phyloP scores from a whole-genome alignment of 2,329 filamentous ascomycete genomes.

The Pestalotiopsis sp. region DNA sequence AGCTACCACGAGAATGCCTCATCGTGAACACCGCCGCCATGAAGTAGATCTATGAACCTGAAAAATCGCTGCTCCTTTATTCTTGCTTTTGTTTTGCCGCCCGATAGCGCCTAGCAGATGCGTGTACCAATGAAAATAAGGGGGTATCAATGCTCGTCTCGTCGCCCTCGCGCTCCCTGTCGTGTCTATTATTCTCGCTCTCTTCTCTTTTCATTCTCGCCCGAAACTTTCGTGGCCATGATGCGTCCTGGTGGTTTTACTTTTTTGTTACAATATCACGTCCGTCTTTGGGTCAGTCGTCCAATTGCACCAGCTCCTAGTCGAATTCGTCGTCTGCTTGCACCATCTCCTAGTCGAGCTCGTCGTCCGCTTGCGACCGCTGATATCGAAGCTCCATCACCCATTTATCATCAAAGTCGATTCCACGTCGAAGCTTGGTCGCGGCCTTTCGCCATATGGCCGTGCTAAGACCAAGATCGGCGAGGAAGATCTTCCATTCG shows the following conservation, averaged over 20 bases:
- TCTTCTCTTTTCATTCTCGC: background rate
- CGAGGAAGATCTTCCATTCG: slow-evolving; percentile 80
- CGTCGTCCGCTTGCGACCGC: slow-evolving; percentile 7
- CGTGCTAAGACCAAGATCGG: slow-evolving; percentile 83
- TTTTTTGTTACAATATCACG: background rate
- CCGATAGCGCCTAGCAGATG: background rate
- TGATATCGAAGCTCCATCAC: slow-evolving; percentile 69
- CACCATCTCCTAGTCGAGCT: slow-evolving; percentile 1
- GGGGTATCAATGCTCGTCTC: background rate
- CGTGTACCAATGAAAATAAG: background rate
- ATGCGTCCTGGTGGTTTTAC: too few relatives aligned
- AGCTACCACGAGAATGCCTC: background rate
- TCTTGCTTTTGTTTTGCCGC: background rate
- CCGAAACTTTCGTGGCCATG: background rate
- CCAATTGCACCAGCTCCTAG: background rate
- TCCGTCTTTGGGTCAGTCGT: too few relatives aligned
- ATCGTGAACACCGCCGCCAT: background rate
- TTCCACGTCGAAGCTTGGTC: slow-evolving; percentile 77
- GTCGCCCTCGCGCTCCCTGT: background rate
- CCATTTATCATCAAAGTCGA: slow-evolving; percentile 89
- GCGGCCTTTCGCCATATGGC: slow-evolving; percentile 85
- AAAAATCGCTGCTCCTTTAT: background rate
- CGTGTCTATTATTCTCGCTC: background rate
- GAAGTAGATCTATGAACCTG: background rate
- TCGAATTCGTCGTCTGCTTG: background rate